These are phyloP conservation scores for Melampsora medusae DNA, from an alignment of 1,284 basidiomycete species.

Conservation along the genomic window DNA sequence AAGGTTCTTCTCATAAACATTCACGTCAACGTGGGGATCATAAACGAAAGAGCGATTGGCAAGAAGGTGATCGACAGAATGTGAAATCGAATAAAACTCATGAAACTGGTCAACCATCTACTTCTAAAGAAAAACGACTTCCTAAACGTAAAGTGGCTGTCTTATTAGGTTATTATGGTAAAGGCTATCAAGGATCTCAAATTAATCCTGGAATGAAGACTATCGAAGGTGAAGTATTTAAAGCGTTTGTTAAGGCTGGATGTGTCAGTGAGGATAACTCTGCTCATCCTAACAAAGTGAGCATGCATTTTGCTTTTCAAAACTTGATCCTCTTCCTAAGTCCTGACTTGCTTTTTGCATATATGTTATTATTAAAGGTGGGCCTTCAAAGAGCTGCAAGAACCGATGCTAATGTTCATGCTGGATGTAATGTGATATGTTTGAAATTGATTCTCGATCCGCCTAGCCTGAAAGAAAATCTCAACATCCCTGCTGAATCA, in stretches of 20 bases:
- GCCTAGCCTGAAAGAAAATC: conserved; percentile 60
- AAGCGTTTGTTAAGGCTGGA: conserved; percentile 80
- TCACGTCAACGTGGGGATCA: no score
- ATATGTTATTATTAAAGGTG: conserved; percentile 60
- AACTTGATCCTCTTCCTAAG: background rate
- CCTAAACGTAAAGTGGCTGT: conserved; percentile 63
- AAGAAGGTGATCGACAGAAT: no score
- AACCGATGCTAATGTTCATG: conserved; percentile 96
- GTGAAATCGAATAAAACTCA: no score
- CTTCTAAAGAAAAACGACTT: conserved; percentile 50
- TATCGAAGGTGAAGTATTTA: conserved; percentile 87
- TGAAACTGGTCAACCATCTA: no score
- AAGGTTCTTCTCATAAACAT: no score
- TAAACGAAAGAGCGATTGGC: no score
- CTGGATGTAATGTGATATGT: conserved; percentile 77
- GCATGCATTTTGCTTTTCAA: conserved; percentile 5
- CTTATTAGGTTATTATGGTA: conserved; percentile 61
- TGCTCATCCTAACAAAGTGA: conserved; percentile 77
- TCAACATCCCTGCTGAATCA: conserved; percentile 64
- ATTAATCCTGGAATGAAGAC: conserved; percentile 70
- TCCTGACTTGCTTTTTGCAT: background rate
- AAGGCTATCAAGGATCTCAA: conserved; percentile 86
- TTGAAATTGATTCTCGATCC: conserved; percentile 54
- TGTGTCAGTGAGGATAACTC: conserved; percentile 91
- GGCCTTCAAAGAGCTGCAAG: conserved; percentile 82